Conservation (phyloP, 768 basidiomycete species). For the Tulasnella sp. region DNA sequence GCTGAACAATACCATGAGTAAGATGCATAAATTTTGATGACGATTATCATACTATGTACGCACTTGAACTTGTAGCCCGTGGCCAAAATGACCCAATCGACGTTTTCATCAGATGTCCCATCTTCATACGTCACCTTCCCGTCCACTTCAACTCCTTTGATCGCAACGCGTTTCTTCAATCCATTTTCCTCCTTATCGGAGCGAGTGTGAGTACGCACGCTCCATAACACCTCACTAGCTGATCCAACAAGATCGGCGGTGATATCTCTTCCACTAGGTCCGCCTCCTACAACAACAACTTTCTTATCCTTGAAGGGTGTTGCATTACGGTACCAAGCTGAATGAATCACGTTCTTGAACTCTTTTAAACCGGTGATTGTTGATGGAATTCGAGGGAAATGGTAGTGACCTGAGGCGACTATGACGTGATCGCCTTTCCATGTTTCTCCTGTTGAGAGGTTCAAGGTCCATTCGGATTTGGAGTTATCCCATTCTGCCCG, state of each 20-base stretch:
- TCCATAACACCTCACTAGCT: constrained; percentile 28
- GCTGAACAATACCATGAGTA: neutral
- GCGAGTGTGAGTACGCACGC: constrained; percentile 30
- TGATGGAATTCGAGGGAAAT: constrained; percentile 50
- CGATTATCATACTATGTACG: neutral
- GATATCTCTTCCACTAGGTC: constrained; percentile 58
- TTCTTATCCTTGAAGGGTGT: constrained; percentile 28
- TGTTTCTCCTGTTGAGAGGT: constrained; percentile 24
- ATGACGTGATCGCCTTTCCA: constrained; percentile 49
- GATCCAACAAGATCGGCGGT: constrained; percentile 37
- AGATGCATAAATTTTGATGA: no score
- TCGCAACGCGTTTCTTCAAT: constrained; percentile 32
- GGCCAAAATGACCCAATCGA: constrained; percentile 57
- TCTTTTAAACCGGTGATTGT: constrained; percentile 41
- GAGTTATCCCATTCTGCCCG: constrained; percentile 19
- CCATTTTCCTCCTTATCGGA: constrained; percentile 27
- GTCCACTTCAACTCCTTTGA: constrained; percentile 30
- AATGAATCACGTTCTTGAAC: constrained; percentile 50
- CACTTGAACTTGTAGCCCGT: constrained; percentile 56
- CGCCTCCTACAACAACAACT: constrained; percentile 37
- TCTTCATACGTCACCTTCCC: constrained; percentile 48
- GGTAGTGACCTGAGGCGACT: constrained; percentile 66
- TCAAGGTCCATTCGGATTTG: constrained; percentile 37
- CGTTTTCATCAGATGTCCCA: constrained; percentile 37
- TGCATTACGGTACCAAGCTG: constrained; percentile 51